Evolutionary conservation across 257 asterid genomes (phyloP).

Genomic region (Marsdenia floribunda): DNA sequence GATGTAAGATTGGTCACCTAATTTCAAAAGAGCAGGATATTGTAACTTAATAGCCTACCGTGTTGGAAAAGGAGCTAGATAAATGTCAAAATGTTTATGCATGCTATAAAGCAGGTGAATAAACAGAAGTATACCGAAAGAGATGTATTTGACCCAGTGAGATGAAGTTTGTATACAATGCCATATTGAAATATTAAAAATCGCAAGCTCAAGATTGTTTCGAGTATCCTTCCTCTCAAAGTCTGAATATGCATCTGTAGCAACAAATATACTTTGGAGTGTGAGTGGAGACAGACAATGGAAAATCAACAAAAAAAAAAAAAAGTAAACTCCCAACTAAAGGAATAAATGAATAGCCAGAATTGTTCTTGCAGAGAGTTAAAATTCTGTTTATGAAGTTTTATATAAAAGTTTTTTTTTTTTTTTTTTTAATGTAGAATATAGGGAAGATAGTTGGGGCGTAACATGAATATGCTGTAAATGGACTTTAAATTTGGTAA

Average conservation of each 20-base stretch:
- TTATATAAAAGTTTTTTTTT: background rate
- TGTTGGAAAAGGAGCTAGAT: background rate
- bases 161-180: slow-evolving; percentile 83
- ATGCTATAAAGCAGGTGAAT: background rate
- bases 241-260: slow-evolving; percentile 92
- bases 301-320: background rate
- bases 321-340: background rate
- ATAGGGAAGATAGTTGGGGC: background rate
- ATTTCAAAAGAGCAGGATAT: background rate
- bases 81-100: background rate
- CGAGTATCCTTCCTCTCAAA: slow-evolving; percentile 90
- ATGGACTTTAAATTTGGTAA: background rate
- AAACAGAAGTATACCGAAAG: slow-evolving; percentile 60
- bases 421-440: too few relatives aligned
- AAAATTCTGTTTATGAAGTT: background rate
- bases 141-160: slow-evolving; percentile 71
- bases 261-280: background rate
- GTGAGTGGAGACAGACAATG: background rate
- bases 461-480: background rate
- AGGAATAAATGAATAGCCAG: background rate
- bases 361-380: background rate
- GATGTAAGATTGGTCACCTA: background rate
- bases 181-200: slow-evolving; percentile 91
- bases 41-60: background rate
- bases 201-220: slow-evolving; percentile 89